phyloP scores from a whole-genome alignment of 2,329 filamentous ascomycete species.

The Alternaria gaisen region DNA sequence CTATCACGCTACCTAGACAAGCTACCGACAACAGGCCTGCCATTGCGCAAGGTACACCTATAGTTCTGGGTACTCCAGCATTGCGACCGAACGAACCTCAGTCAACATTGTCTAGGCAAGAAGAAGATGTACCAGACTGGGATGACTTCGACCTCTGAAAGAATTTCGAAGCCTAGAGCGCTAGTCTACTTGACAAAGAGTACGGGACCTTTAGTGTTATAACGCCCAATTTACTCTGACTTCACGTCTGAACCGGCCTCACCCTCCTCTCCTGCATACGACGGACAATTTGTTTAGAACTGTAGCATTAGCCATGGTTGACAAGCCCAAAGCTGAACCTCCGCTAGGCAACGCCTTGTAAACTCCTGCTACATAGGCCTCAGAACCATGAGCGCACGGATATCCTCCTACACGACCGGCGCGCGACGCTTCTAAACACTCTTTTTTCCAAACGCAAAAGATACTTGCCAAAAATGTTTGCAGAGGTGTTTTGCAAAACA shows the following conservation, averaged over 20 bases:
- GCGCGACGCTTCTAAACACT: not conserved
- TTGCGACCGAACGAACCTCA: not conserved
- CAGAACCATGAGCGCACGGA: not conserved
- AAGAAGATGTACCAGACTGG: not conserved
- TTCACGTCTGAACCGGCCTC: not conserved
- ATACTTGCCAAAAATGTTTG: not conserved
- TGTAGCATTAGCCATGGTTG: not conserved
- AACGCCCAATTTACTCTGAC: not conserved
- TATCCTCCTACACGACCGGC: not conserved
- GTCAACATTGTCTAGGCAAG: not conserved
- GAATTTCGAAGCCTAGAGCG: not conserved
- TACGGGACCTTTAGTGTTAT: not conserved
- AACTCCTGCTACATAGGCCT: not conserved
- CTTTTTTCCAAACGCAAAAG: not conserved
- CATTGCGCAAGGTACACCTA: not conserved
- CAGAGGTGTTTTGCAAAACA: no score
- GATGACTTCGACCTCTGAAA: not conserved
- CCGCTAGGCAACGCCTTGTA: not conserved
- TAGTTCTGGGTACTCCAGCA: not conserved
- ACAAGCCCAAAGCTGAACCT: not conserved
- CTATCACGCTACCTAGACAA: not conserved
- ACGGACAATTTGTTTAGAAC: not conserved
- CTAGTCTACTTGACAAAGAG: not conserved
- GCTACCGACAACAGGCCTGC: not conserved
- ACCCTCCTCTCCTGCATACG: not conserved